Conservation (phyloP, 192 early-diverging fungal species). For the Diversispora epigaea region DNA sequence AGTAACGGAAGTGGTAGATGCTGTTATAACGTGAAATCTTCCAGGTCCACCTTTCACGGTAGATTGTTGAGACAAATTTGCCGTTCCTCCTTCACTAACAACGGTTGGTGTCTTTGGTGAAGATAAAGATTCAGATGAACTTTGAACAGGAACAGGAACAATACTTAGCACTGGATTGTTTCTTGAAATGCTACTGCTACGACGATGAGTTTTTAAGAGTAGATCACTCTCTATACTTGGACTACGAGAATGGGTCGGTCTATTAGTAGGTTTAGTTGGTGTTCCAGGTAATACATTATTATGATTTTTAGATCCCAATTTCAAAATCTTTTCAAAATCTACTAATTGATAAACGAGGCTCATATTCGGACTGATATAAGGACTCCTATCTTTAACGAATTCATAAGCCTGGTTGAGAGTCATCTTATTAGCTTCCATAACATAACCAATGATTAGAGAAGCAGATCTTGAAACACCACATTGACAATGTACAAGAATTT, state of each 20-base stretch:
- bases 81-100: background rate
- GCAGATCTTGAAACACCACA: constrained; percentile 88
- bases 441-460: constrained; percentile 81
- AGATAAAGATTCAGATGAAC: background rate
- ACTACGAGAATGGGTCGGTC: constrained; percentile 12
- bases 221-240: constrained; percentile 29
- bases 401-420: constrained; percentile 67
- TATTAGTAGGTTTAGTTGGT: background rate
- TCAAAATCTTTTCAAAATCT: constrained; percentile 62
- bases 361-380: constrained; percentile 81
- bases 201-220: constrained; percentile 6
- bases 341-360: constrained; percentile 75
- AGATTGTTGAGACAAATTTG: background rate
- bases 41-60: constrained; percentile 25
- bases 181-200: constrained; percentile 18
- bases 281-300: background rate
- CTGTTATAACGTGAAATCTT: constrained; percentile 27
- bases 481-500: constrained; percentile 85
- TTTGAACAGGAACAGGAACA: background rate
- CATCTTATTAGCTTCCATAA: constrained; percentile 70
- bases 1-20: background rate
- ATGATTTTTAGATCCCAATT: constrained; percentile 16
- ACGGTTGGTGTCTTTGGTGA: constrained; percentile 12
- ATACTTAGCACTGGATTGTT: background rate
- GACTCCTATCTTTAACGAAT: constrained; percentile 68